Percentiles rank a stretch among this genome's conserved stretches.
phyloP scores from a whole-genome alignment of 2,329 filamentous ascomycete species.

The Thelonectria blattea region DNA sequence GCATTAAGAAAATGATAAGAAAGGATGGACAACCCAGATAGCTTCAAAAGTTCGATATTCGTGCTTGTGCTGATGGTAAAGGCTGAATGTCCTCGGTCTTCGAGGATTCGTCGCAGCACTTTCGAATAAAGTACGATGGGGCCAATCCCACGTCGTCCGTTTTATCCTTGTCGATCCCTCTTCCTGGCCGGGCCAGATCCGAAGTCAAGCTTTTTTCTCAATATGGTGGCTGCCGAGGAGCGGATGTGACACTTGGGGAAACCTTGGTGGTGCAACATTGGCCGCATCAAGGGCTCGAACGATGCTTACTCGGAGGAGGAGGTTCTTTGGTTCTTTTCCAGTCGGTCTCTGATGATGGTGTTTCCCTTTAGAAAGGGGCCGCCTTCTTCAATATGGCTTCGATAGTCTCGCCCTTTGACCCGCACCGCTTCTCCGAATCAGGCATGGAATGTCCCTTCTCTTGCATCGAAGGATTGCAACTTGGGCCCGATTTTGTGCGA shows the following conservation, averaged over 20 bases:
- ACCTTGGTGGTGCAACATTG: neutral
- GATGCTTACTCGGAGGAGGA: no score
- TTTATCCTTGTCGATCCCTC: neutral
- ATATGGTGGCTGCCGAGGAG: no score
- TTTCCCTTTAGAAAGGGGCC: no score
- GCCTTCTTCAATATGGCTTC: no score
- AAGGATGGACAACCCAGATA: no score
- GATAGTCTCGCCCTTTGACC: neutral
- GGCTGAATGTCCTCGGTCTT: no score
- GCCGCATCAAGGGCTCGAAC: neutral
- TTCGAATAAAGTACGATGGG: conserved; percentile 1
- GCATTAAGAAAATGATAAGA: no score
- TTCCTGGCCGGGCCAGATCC: neutral
- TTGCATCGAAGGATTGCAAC: neutral
- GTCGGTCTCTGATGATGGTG: no score
- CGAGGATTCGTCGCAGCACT: neutral
- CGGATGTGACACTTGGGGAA: no score
- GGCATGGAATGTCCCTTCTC: neutral
- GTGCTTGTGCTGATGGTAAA: no score
- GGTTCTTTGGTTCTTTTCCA: no score
- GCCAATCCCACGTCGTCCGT: conserved; percentile 5
- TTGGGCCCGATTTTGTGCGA: neutral
- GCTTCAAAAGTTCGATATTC: no score
- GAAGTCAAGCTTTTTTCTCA: neutral
- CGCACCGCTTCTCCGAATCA: conserved; percentile 8